These are phyloP conservation scores for Saturnispora diversa DNA, from an alignment of 805 yeast genomes.

Conservation along the genomic window DNA sequence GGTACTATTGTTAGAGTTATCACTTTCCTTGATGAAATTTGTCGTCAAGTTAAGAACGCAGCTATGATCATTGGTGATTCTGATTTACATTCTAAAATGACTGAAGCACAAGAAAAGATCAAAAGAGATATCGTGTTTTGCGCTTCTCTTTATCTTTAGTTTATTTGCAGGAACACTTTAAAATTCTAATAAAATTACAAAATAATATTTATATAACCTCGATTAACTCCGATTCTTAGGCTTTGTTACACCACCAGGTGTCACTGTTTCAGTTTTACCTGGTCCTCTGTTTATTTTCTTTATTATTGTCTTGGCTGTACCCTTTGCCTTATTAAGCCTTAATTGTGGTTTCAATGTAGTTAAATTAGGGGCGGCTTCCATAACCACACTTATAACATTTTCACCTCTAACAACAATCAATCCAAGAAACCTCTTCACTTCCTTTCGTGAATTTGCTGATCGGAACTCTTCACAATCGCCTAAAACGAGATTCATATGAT, in stretches of 20 bases:
- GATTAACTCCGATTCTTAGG: constrained; percentile 4
- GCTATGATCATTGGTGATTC: constrained; percentile 93
- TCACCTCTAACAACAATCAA: constrained; percentile 83
- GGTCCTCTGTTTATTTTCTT: constrained; percentile 16
- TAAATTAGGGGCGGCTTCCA: constrained; percentile 54
- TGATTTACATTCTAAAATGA: constrained; percentile 80
- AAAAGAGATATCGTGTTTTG: constrained; percentile 97
- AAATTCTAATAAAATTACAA: background rate
- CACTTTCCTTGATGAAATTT: constrained; percentile 87
- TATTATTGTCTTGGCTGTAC: constrained; percentile 26
- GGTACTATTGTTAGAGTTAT: constrained; percentile 96
- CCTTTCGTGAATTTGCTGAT: constrained; percentile 55
- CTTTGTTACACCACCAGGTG: constrained; percentile 12
- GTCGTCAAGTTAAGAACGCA: constrained; percentile 90
- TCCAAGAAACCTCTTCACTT: constrained; percentile 73
- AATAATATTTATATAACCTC: background rate
- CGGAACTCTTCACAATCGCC: constrained; percentile 81
- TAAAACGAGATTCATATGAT: constrained; percentile 78
- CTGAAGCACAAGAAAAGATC: constrained; percentile 86
- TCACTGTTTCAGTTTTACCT: constrained; percentile 11
- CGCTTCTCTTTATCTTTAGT: constrained; percentile 77
- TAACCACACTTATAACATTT: constrained; percentile 61
- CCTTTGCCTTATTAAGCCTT: constrained; percentile 28
- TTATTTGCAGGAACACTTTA: background rate
- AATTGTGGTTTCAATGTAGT: constrained; percentile 25